A percentile compares a stretch with the other conserved stretches of the same genome.
Evolutionary conservation across 2,329 filamentous ascomycete species (phyloP).

Genomic region (Colletotrichum trifolii): DNA sequence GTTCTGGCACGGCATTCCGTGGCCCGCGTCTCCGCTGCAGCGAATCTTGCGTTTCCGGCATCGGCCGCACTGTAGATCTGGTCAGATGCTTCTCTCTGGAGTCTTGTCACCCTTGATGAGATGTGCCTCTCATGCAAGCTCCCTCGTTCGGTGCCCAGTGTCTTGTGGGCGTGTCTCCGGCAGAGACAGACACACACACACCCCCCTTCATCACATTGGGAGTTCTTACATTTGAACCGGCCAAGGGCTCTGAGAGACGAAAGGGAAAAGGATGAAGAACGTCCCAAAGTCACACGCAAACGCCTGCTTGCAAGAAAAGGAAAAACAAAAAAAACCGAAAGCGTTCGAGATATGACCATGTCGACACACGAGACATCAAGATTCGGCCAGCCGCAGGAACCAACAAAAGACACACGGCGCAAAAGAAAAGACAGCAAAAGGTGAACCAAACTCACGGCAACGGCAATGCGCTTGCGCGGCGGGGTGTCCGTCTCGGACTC

Average conservation of each 20-base stretch:
- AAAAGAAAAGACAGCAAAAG: not conserved
- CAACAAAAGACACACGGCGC: too few relatives aligned
- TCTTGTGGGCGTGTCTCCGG: not conserved
- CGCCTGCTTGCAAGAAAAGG: not conserved
- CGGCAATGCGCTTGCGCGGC: constrained; percentile 68
- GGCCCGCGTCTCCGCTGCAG: constrained; percentile 86
- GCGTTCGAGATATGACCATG: too few relatives aligned
- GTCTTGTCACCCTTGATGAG: not conserved
- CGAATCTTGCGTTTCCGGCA: constrained; percentile 95
- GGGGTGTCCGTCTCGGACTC: constrained; percentile 55
- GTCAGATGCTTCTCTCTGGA: constrained; percentile 23
- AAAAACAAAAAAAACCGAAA: not conserved
- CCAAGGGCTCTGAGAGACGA: too few relatives aligned
- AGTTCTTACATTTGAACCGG: too few relatives aligned
- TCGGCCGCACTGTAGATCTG: constrained; percentile 75
- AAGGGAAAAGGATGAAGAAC: not conserved
- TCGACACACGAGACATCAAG: too few relatives aligned
- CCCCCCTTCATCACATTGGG: too few relatives aligned
- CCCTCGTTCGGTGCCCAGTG: constrained; percentile 7
- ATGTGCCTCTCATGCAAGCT: constrained; percentile 7
- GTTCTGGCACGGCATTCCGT: constrained; percentile 82
- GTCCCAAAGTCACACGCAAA: not conserved
- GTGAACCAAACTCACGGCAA: constrained; percentile 60
- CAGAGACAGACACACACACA: not conserved
- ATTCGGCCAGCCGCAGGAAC: too few relatives aligned